Percentiles rank a stretch among this genome's conserved stretches.
Evolutionary conservation across 31 red algal genomes (phyloP).

Genomic region (Bonnemaisonia californica): DNA sequence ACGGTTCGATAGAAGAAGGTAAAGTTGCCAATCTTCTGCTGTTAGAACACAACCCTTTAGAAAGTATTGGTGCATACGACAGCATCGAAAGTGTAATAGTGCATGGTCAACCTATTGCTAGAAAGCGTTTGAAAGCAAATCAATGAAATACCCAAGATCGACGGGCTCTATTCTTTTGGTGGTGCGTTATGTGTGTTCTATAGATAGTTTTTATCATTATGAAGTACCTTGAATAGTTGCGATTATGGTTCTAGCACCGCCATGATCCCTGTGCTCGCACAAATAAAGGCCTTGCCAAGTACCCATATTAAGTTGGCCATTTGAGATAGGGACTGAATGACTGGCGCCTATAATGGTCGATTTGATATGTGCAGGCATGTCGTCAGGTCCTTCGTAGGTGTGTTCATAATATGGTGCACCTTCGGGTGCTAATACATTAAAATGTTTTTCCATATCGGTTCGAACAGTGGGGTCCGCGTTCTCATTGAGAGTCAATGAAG

Average conservation of each 20-base stretch:
- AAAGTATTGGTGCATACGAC: no score
- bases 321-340: neutral
- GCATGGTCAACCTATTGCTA: no score
- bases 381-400: neutral
- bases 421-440: neutral
- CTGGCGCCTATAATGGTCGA: neutral
- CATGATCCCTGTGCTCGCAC: neutral
- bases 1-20: no score
- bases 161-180: no score
- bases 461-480: neutral
- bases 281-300: slow-evolving; percentile 1
- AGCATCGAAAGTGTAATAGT: no score
- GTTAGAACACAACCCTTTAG: no score
- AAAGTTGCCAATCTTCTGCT: no score
- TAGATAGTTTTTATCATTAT: no score
- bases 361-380: slow-evolving; percentile 4
- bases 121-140: no score
- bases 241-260: neutral
- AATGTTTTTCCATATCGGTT: neutral
- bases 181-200: no score
- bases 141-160: no score
- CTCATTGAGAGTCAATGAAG: neutral
- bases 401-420: neutral
- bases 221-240: neutral
- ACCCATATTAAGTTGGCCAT: neutral